Conservation (phyloP, 441 rosid species). For the Syzygium malaccense region DNA sequence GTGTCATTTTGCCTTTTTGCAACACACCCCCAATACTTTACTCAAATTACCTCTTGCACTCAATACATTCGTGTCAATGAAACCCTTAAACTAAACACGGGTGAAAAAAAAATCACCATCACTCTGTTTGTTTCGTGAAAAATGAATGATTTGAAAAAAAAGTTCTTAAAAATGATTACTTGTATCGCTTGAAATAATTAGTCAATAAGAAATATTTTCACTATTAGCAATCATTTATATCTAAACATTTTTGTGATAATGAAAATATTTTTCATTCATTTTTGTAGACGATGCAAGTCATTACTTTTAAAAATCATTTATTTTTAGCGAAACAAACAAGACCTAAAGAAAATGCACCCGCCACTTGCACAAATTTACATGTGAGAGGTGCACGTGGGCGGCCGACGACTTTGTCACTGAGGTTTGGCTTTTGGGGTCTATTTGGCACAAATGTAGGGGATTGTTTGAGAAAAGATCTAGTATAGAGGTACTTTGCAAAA, state of each 20-base stretch:
- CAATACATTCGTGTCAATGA: fast-evolving
- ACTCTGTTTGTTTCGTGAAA: no score
- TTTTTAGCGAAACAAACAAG: no score
- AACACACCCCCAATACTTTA: not conserved
- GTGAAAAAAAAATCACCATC: not conserved
- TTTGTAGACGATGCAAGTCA: no score
- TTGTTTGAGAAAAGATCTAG: not conserved
- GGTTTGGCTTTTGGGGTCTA: not conserved
- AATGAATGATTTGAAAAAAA: no score
- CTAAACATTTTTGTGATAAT: no score
- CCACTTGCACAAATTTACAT: not conserved
- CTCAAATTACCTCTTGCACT: not conserved
- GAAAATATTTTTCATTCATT: no score
- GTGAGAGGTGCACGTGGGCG: fast-evolving
- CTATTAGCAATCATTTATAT: no score
- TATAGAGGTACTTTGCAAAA: not conserved
- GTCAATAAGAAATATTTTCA: no score
- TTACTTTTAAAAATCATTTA: no score
- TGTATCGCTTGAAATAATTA: no score
- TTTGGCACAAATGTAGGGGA: not conserved
- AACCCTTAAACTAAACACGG: not conserved
- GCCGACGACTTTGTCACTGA: not conserved
- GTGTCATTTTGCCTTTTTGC: not conserved
- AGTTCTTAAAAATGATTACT: no score
- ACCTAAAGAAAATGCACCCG: no score